Conservation (phyloP, 1,284 basidiomycete species). For the Phenoliferia sp. region DNA sequence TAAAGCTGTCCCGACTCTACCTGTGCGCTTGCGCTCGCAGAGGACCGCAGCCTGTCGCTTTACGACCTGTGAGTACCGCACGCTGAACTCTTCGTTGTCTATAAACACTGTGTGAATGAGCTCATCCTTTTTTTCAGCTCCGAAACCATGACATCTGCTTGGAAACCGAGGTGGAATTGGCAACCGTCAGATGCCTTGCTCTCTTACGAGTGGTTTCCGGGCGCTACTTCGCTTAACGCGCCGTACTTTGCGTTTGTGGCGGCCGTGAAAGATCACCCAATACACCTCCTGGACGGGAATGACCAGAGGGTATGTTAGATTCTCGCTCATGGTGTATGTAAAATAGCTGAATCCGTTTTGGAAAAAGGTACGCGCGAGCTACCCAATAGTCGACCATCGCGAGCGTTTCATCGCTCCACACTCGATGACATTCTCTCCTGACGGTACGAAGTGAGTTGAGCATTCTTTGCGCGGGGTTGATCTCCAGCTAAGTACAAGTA, state of each 20-base stretch:
- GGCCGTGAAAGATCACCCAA: conserved; percentile 31
- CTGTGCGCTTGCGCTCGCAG: conserved; percentile 19
- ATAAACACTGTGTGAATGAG: not conserved
- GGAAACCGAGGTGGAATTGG: conserved; percentile 15
- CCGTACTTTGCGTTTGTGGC: conserved; percentile 27
- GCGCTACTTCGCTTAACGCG: conserved; percentile 12
- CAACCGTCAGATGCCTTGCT: conserved; percentile 21
- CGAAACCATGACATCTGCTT: not conserved
- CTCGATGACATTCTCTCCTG: conserved; percentile 67
- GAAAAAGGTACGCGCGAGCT: conserved; percentile 65
- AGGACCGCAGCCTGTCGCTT: conserved; percentile 27
- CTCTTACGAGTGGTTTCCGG: conserved; percentile 31
- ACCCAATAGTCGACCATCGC: conserved; percentile 81
- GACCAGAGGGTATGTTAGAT: conserved; percentile 13
- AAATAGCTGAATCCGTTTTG: not conserved
- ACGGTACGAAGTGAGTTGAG: conserved; percentile 57
- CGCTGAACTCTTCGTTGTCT: too few relatives aligned
- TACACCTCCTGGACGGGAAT: conserved; percentile 25
- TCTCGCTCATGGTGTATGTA: not conserved
- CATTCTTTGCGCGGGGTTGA: not conserved
- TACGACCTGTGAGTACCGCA: conserved; percentile 8
- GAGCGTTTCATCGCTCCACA: conserved; percentile 83
- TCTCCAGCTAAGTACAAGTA: not conserved
- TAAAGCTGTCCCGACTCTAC: conserved; percentile 27
- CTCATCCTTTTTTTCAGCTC: not conserved